phyloP scores from a whole-genome alignment of 208 protist species.

The Crithidia acanthocephali region DNA sequence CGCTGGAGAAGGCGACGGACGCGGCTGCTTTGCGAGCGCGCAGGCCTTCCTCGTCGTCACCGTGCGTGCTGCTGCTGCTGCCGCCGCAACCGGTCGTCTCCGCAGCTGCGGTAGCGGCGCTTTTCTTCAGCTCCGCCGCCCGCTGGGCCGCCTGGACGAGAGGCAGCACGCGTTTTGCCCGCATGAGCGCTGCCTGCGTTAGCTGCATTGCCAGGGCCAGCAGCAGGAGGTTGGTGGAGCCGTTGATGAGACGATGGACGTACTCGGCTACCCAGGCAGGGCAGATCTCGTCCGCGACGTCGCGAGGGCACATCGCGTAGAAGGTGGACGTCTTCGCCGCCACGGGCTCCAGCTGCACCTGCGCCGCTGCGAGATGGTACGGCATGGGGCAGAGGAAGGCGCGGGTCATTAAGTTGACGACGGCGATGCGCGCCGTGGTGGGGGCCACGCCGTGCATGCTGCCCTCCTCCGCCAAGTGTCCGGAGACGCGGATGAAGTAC shows the following conservation, averaged over 20 bases:
- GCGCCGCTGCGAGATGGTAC: slow-evolving; percentile 68
- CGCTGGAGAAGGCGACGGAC: slow-evolving; percentile 2
- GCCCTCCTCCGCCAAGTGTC: slow-evolving; percentile 78
- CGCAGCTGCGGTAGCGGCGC: too few relatives aligned
- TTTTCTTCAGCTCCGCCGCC: slow-evolving; percentile 5
- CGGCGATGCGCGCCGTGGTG: slow-evolving; percentile 71
- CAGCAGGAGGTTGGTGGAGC: slow-evolving; percentile 75
- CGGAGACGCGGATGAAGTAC: slow-evolving; percentile 83
- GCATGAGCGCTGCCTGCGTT: slow-evolving; percentile 78
- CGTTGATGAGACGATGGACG: slow-evolving; percentile 84
- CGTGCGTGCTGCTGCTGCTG: neutral
- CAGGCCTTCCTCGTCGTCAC: neutral
- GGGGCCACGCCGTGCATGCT: slow-evolving; percentile 49
- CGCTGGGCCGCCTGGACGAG: slow-evolving; percentile 56
- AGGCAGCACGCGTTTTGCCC: slow-evolving; percentile 64
- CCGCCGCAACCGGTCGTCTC: too few relatives aligned
- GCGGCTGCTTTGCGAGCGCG: neutral
- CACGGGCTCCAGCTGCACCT: slow-evolving; percentile 60
- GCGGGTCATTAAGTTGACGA: slow-evolving; percentile 86
- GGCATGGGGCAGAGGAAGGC: slow-evolving; percentile 80
- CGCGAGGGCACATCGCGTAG: slow-evolving; percentile 75
- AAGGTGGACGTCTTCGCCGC: slow-evolving; percentile 70
- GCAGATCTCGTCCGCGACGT: slow-evolving; percentile 85
- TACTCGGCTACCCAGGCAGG: slow-evolving; percentile 83
- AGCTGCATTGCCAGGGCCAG: slow-evolving; percentile 83